Percentiles rank a stretch among this genome's conserved stretches.
These are phyloP conservation scores for Lolium perenne DNA, from an alignment of 176 grass and related monocot genomes.

Conservation along the genomic window DNA sequence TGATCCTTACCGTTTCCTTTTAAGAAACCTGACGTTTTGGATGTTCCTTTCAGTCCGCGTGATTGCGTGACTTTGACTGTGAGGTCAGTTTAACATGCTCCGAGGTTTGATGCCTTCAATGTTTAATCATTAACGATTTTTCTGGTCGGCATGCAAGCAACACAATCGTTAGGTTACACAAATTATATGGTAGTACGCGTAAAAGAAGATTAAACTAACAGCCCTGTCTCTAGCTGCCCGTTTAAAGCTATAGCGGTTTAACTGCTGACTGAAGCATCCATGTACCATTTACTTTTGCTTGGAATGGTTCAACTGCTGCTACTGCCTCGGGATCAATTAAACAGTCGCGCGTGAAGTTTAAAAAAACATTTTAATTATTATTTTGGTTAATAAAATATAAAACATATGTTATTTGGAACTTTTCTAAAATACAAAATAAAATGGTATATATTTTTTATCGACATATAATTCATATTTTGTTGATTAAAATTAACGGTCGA, in stretches of 20 bases:
- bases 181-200: background rate
- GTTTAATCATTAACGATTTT: background rate
- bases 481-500: too few species aligned
- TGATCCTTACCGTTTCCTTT: background rate
- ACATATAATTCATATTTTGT: too few species aligned
- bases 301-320: slow-evolving; percentile 26
- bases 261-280: too few species aligned
- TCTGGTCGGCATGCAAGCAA: slow-evolving; percentile 3
- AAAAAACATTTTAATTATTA: too few species aligned
- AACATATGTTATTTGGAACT: too few species aligned
- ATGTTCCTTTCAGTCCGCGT: background rate
- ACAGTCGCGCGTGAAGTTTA: too few species aligned
- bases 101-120: background rate
- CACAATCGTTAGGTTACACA: background rate
- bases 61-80: background rate
- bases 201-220: too few species aligned
- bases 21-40: background rate
- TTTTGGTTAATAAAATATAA: too few species aligned
- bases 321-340: background rate
- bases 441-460: too few species aligned
- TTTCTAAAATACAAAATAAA: too few species aligned
- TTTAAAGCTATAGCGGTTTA: too few species aligned
- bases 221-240: too few species aligned
- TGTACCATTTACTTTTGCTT: background rate
- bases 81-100: background rate